phyloP scores from a whole-genome alignment of 169 alveolate genomes.

The Neospora caninum region DNA sequence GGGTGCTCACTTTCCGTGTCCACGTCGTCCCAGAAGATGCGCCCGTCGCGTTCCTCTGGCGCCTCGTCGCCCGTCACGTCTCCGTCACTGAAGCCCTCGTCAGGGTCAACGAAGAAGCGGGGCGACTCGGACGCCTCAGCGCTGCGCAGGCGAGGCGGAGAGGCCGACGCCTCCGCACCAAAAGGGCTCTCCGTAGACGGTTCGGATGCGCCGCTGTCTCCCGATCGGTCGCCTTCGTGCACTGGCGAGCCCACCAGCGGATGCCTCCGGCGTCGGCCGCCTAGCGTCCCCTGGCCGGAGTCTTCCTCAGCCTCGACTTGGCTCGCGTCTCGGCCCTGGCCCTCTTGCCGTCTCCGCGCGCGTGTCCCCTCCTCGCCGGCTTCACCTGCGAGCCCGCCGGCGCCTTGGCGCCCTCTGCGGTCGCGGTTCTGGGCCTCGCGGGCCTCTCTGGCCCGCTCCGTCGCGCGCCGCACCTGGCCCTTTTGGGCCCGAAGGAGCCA shows the following conservation, averaged over 20 bases:
- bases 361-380: background rate
- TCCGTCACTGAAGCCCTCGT: background rate
- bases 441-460: background rate
- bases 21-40: background rate
- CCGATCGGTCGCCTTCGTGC: too few species aligned
- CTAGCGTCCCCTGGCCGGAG: too few species aligned
- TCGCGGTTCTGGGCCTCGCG: background rate
- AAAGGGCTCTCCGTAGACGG: background rate
- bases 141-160: background rate
- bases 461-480: background rate
- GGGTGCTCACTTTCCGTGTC: background rate
- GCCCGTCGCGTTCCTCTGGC: background rate
- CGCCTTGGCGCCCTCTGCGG: background rate
- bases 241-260: too few species aligned
- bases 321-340: background rate
- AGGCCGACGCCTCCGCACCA: background rate
- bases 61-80: background rate
- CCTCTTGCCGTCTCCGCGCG: background rate
- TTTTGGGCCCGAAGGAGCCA: constrained; percentile 8
- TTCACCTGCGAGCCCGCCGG: background rate
- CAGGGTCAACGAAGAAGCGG: background rate
- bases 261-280: too few species aligned
- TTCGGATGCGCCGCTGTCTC: too few species aligned
- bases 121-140: background rate
- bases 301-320: background rate